These are phyloP conservation scores for Dictyophora rubrovolvata DNA, from an alignment of 768 basidiomycete genomes.

Conservation along the genomic window DNA sequence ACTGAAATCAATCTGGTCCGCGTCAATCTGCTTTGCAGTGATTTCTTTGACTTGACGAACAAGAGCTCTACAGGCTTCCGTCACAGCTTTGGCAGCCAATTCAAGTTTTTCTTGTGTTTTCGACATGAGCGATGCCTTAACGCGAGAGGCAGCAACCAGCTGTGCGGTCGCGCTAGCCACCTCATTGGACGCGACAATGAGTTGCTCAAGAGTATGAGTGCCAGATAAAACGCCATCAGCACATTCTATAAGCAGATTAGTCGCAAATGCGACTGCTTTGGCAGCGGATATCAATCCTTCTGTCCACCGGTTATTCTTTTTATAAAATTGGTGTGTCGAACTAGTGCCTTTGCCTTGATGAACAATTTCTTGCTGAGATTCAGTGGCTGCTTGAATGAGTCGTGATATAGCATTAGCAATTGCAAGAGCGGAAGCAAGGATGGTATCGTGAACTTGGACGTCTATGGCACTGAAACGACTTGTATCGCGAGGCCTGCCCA, in stretches of 20 bases:
- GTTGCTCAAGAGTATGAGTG: constrained; percentile 94
- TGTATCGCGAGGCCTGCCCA: constrained; percentile 81
- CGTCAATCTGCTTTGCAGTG: constrained; percentile 68
- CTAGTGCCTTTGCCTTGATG: constrained; percentile 92
- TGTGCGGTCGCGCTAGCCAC: constrained; percentile 96
- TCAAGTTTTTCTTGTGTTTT: constrained; percentile 97
- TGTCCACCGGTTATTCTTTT: constrained; percentile 99
- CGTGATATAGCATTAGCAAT: constrained; percentile 94
- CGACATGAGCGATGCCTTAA: constrained; percentile 97
- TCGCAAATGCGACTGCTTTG: constrained; percentile 97
- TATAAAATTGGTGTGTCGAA: constrained; percentile 95
- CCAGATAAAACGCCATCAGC: constrained; percentile 97
- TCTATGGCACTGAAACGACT: constrained; percentile 85
- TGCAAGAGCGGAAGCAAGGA: constrained; percentile 84
- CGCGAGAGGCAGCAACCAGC: constrained; percentile 94
- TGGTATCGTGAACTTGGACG: constrained; percentile 95
- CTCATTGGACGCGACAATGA: constrained; percentile 98
- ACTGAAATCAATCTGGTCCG: constrained; percentile 80
- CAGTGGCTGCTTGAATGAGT: constrained; percentile 92
- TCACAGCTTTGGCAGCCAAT: constrained; percentile 93
- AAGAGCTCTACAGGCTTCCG: constrained; percentile 93
- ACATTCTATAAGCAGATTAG: constrained; percentile 88
- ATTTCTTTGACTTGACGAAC: constrained; percentile 95
- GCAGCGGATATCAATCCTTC: constrained; percentile 98
- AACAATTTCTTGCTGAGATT: constrained; percentile 97